phyloP scores from a whole-genome alignment of 495 filamentous ascomycete species.

The Trichocladium antarcticum region DNA sequence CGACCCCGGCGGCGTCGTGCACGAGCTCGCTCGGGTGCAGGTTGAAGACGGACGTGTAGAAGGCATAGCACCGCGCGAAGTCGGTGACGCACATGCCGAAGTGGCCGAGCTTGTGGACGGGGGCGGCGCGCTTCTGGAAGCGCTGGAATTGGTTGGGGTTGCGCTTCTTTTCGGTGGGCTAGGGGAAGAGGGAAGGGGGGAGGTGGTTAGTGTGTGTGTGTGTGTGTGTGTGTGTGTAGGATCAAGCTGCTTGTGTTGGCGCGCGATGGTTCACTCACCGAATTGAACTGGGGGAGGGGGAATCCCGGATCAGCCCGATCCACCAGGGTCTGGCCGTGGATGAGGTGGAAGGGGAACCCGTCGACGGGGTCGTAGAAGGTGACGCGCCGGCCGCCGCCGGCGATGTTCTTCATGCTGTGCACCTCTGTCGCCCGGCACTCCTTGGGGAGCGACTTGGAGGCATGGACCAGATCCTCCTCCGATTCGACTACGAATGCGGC shows the following conservation, averaged over 20 bases:
- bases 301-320: conserved; percentile 28
- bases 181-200: not conserved
- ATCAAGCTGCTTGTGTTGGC: no score
- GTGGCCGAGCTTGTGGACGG: conserved; percentile 66
- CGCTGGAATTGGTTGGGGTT: conserved; percentile 38
- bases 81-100: conserved; percentile 54
- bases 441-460: conserved; percentile 33
- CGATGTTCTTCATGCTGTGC: conserved; percentile 41
- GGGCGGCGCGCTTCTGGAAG: conserved; percentile 52
- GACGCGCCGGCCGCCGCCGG: conserved; percentile 48
- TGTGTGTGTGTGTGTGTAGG: no score
- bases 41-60: conserved; percentile 60
- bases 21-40: conserved; percentile 47
- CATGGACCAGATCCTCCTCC: conserved; percentile 43
- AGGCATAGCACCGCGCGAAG: conserved; percentile 46
- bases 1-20: conserved; percentile 38
- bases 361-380: conserved; percentile 50
- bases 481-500: conserved; percentile 45
- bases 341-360: conserved; percentile 48
- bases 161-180: conserved; percentile 40
- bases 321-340: conserved; percentile 42
- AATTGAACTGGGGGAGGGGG: conserved; percentile 38
- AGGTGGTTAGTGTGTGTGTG: not conserved
- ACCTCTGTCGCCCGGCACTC: conserved; percentile 35
- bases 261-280: no score